A percentile compares a stretch with the other conserved stretches of the same genome.
Conservation (phyloP, 371 early-diverging fungal species). For the Syncephalastrum monosporum region DNA sequence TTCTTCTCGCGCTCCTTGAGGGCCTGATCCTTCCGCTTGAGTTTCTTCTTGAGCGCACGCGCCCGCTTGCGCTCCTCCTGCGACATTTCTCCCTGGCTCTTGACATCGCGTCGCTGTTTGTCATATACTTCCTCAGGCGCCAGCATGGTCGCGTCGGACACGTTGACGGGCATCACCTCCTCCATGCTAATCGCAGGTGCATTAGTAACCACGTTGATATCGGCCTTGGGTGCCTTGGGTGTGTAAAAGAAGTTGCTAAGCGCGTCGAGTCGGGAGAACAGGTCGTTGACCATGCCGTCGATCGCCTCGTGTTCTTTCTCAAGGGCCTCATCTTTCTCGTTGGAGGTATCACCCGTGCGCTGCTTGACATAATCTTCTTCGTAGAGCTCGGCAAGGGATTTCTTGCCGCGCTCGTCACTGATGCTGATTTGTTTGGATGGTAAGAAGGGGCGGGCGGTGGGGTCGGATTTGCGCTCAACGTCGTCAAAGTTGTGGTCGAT, state of each 20-base stretch:
- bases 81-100: conserved; percentile 73
- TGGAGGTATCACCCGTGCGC: conserved; percentile 55
- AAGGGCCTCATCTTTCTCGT: conserved; percentile 72
- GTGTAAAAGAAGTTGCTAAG: conserved; percentile 92
- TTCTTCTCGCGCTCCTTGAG: conserved; percentile 57
- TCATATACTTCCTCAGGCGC: conserved; percentile 92
- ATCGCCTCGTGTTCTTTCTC: conserved; percentile 82
- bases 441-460: conserved; percentile 67
- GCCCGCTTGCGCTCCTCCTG: conserved; percentile 70
- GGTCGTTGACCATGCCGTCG: conserved; percentile 64
- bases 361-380: conserved; percentile 85
- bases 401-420: conserved; percentile 78
- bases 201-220: conserved; percentile 77
- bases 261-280: conserved; percentile 85
- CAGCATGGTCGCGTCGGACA: conserved; percentile 77
- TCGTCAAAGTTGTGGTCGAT: conserved; percentile 84
- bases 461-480: conserved; percentile 82
- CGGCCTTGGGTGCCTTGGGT: conserved; percentile 75
- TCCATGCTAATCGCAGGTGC: conserved; percentile 93
- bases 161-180: conserved; percentile 89
- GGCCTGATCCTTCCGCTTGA: conserved; percentile 56
- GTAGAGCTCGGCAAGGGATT: conserved; percentile 89
- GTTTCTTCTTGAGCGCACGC: conserved; percentile 67
- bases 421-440: conserved; percentile 81
- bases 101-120: conserved; percentile 61